These are phyloP conservation scores for Arctium lappa DNA, from an alignment of 129 eudicot species.

Conservation along the genomic window DNA sequence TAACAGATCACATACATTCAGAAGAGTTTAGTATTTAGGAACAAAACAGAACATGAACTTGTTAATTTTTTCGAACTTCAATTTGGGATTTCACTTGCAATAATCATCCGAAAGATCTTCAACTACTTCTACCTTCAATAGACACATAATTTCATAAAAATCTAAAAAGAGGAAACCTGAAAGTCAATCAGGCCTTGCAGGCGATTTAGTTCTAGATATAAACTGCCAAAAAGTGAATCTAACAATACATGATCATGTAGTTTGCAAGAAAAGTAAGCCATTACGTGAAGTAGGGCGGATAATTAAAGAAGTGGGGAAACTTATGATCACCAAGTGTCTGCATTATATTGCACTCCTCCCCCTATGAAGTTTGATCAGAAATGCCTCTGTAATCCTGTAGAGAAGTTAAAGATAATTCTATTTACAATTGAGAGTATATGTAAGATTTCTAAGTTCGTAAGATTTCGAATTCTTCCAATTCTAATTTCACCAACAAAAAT, in stretches of 20 bases:
- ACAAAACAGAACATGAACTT: background rate
- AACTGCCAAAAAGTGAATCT: background rate
- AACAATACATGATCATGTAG: background rate
- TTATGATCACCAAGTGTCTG: conserved; percentile 85
- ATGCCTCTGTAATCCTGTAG: background rate
- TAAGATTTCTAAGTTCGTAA: background rate
- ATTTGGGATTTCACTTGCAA: background rate
- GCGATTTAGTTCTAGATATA: background rate
- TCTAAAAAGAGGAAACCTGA: background rate
- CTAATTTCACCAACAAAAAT: background rate
- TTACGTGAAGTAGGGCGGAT: conserved; percentile 96
- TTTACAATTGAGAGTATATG: background rate
- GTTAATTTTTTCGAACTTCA: background rate
- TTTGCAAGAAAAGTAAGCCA: background rate
- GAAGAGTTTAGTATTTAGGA: background rate
- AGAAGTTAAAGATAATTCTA: background rate
- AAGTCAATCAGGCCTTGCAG: background rate
- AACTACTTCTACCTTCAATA: background rate
- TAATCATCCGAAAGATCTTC: background rate
- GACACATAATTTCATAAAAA: background rate
- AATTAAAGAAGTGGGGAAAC: conserved; percentile 86
- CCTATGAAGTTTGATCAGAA: background rate
- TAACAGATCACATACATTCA: too few species aligned
- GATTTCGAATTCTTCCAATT: background rate
- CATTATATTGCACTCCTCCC: conserved; percentile 25